Conservation (phyloP, 768 basidiomycete species). For the Mycena polygramma region DNA sequence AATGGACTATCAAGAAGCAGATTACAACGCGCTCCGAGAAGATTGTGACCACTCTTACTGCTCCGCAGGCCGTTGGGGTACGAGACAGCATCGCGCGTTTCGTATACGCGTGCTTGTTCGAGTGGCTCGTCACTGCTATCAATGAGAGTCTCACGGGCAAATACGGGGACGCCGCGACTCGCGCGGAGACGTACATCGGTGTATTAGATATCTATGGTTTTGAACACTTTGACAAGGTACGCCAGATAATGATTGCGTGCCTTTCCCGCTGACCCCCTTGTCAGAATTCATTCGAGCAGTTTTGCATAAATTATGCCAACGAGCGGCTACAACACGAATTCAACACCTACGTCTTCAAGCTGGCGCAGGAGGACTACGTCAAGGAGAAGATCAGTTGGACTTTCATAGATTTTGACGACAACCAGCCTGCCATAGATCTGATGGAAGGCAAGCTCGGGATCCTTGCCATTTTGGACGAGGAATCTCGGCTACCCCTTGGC, state of each 20-base stretch:
- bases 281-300: slow-evolving; percentile 94
- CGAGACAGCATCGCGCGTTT: slow-evolving; percentile 98
- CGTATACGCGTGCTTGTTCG: slow-evolving; percentile 97
- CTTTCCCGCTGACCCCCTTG: slow-evolving; percentile 13
- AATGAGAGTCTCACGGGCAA: slow-evolving; percentile 97
- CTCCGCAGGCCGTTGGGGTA: slow-evolving; percentile 93
- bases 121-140: slow-evolving; percentile 97
- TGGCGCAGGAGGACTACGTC: slow-evolving; percentile 99
- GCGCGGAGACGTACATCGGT: slow-evolving; percentile 98
- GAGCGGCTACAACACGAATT: slow-evolving; percentile 99
- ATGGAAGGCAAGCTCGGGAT: slow-evolving; percentile 98
- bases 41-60: slow-evolving; percentile 90
- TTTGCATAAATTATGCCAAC: slow-evolving; percentile 99
- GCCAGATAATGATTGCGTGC: slow-evolving; percentile 1
- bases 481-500: slow-evolving; percentile 94
- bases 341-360: slow-evolving; percentile 99
- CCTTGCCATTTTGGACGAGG: slow-evolving; percentile 94
- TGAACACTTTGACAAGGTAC: slow-evolving; percentile 95
- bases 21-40: slow-evolving; percentile 95
- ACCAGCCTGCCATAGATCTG: slow-evolving; percentile 98
- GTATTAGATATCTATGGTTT: slow-evolving; percentile 98
- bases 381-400: slow-evolving; percentile 99
- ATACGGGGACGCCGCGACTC: slow-evolving; percentile 88
- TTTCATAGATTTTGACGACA: slow-evolving; percentile 99
- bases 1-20: slow-evolving; percentile 99